These are phyloP conservation scores for Lanmaoa rubissima DNA, from an alignment of 768 basidiomycete species.

Conservation along the genomic window DNA sequence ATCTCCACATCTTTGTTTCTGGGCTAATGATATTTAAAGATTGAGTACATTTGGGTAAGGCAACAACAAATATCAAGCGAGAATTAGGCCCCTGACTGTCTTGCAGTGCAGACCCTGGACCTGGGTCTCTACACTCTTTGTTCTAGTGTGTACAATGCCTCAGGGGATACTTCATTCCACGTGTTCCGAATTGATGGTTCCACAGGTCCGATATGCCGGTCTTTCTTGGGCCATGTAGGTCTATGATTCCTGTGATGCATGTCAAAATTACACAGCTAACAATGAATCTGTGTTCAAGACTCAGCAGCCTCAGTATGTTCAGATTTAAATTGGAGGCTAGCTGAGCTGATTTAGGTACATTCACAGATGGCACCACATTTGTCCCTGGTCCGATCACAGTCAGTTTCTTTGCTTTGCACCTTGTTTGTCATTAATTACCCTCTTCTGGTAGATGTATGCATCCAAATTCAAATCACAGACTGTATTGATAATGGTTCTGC, in stretches of 20 bases:
- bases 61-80: background rate
- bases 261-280: background rate
- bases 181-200: background rate
- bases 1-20: background rate
- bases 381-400: background rate
- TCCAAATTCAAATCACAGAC: background rate
- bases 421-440: background rate
- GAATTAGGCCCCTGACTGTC: background rate
- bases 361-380: background rate
- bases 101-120: background rate
- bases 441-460: background rate
- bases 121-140: background rate
- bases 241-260: background rate
- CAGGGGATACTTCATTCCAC: background rate
- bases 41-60: slow-evolving; percentile 2
- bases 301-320: background rate
- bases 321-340: background rate
- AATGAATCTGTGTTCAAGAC: too few relatives aligned
- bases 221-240: background rate
- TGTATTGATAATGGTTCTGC: background rate
- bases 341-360: background rate
- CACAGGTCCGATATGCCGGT: background rate
- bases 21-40: background rate
- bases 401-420: background rate
- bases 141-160: background rate